phyloP scores from a whole-genome alignment of 2,329 filamentous ascomycete genomes.

The Sporothrix humicola region DNA sequence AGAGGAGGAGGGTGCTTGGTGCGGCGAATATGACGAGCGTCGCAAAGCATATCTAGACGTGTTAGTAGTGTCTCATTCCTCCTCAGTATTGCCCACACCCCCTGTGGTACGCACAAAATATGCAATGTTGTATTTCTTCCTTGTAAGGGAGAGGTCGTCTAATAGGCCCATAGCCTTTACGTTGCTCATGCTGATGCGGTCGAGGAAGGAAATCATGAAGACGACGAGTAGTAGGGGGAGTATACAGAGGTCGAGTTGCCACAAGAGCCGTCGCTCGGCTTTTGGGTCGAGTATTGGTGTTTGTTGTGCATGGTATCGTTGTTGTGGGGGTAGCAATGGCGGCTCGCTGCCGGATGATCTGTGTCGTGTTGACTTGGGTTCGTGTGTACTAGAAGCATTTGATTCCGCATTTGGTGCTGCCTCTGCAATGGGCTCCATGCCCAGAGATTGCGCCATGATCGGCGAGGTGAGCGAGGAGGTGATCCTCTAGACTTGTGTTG shows the following conservation, averaged over 20 bases:
- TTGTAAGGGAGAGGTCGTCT: slow-evolving; percentile 25
- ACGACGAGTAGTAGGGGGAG: slow-evolving; percentile 27
- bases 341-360: not conserved
- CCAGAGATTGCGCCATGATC: not conserved
- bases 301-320: not conserved
- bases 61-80: slow-evolving; percentile 46
- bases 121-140: slow-evolving; percentile 52
- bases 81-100: too few species aligned
- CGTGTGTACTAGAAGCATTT: not conserved
- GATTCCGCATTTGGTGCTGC: not conserved
- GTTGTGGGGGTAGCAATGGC: not conserved
- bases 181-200: slow-evolving; percentile 36
- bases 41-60: slow-evolving; percentile 67
- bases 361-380: not conserved
- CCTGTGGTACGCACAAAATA: slow-evolving; percentile 16
- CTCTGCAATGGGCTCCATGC: slow-evolving; percentile 1
- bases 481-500: not conserved
- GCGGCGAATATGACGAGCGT: slow-evolving; percentile 68
- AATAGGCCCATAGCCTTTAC: slow-evolving; percentile 31
- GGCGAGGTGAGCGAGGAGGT: not conserved
- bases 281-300: not conserved
- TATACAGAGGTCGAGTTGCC: slow-evolving; percentile 33
- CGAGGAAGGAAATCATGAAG: slow-evolving; percentile 30
- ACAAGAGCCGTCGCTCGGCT: slow-evolving; percentile 29
- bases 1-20: slow-evolving; percentile 57